Conservation (phyloP, 306 rosid genomes). For the Abrus pulchellus region DNA sequence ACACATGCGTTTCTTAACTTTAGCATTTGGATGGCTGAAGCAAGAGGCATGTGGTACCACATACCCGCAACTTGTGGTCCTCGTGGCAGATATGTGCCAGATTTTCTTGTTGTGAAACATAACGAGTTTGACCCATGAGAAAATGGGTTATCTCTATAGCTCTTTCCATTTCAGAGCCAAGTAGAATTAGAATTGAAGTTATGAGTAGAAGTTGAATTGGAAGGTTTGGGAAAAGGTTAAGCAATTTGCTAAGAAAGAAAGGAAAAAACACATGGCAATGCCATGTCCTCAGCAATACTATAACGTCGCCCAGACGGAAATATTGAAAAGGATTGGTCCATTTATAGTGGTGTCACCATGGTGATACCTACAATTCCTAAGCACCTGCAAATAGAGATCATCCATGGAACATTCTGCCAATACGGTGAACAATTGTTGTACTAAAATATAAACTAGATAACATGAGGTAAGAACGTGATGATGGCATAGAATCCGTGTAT, state of each 20-base stretch:
- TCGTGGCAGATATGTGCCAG: constrained; percentile 63
- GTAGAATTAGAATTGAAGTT: constrained; percentile 39
- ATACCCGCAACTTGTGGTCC: constrained; percentile 69
- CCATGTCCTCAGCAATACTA: constrained; percentile 18
- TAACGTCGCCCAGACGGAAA: constrained; percentile 28
- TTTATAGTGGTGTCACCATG: constrained; percentile 23
- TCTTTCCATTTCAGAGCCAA: constrained; percentile 47
- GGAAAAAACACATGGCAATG: constrained; percentile 10
- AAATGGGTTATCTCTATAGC: constrained; percentile 27
- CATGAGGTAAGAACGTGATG: constrained; percentile 32
- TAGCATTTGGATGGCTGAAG: constrained; percentile 54
- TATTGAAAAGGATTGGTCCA: constrained; percentile 42
- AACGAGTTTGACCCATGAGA: constrained; percentile 59
- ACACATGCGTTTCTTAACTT: constrained; percentile 54
- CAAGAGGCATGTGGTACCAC: constrained; percentile 60
- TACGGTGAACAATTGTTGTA: constrained; percentile 35
- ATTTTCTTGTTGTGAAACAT: constrained; percentile 67
- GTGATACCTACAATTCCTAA: constrained; percentile 26
- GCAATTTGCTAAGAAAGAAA: not conserved
- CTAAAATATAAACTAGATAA: constrained; percentile 12
- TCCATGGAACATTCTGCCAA: constrained; percentile 49
- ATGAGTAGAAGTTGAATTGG: constrained; percentile 46
- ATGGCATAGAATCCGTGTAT: not conserved
- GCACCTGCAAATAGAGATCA: constrained; percentile 41
- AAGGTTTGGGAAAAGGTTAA: constrained; percentile 41